phyloP scores from a whole-genome alignment of 1,284 basidiomycete species.

The Veloporphyrellus conicus region DNA sequence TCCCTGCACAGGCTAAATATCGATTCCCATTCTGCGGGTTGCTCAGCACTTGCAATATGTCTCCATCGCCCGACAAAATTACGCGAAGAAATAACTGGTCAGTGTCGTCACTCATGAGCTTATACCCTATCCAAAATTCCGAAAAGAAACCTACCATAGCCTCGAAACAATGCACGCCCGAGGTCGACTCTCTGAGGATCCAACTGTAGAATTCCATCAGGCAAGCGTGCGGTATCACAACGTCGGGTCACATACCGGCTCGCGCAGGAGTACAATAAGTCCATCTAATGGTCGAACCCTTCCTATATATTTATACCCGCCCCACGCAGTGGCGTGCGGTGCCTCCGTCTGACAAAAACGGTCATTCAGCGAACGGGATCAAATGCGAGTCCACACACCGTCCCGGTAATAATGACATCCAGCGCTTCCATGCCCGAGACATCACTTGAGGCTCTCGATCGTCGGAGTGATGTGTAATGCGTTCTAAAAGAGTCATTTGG shows the following conservation, averaged over 20 bases:
- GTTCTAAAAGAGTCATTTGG: constrained; percentile 33
- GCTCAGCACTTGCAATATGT: constrained; percentile 30
- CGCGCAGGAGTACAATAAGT: constrained; percentile 36
- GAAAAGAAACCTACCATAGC: constrained; percentile 38
- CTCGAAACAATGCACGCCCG: constrained; percentile 43
- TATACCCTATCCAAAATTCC: background rate
- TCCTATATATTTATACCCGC: constrained; percentile 34
- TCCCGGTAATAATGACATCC: constrained; percentile 51
- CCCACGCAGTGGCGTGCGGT: constrained; percentile 47
- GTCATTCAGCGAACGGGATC: constrained; percentile 9
- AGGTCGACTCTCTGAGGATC: constrained; percentile 29
- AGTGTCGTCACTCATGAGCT: constrained; percentile 14
- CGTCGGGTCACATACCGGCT: constrained; percentile 37
- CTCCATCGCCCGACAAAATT: constrained; percentile 51
- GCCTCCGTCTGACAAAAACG: constrained; percentile 41
- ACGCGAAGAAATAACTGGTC: constrained; percentile 43
- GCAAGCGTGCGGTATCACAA: background rate
- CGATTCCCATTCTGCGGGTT: constrained; percentile 45
- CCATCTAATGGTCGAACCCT: constrained; percentile 34
- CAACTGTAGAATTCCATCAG: constrained; percentile 16
- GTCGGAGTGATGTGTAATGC: constrained; percentile 31
- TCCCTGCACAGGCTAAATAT: constrained; percentile 46
- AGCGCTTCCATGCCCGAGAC: constrained; percentile 12
- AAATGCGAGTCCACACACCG: constrained; percentile 34
- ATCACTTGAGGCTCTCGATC: constrained; percentile 12